Conservation (phyloP, 2,329 filamentous ascomycete species). For the Fusarium xyrophilum region DNA sequence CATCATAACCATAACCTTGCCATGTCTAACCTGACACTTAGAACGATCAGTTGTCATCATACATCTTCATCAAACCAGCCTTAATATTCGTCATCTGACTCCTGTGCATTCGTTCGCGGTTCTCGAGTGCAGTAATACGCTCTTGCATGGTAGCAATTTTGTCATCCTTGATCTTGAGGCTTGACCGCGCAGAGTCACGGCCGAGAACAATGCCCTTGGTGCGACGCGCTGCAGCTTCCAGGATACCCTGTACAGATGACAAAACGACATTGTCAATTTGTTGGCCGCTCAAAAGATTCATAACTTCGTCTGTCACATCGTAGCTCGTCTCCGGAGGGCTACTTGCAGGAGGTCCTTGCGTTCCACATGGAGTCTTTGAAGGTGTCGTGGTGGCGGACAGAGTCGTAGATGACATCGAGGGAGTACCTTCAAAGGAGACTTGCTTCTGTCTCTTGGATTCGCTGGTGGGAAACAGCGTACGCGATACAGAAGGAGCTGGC, state of each 20-base stretch:
- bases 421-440: constrained; percentile 43
- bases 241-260: constrained; percentile 50
- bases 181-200: constrained; percentile 69
- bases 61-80: constrained; percentile 48
- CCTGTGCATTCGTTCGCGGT: constrained; percentile 43
- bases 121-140: constrained; percentile 50
- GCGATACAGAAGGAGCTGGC: constrained; percentile 48
- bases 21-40: background rate
- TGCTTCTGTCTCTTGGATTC: constrained; percentile 45
- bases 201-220: constrained; percentile 68
- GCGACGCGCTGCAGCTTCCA: constrained; percentile 64
- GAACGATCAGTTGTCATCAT: constrained; percentile 43
- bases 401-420: constrained; percentile 15
- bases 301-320: constrained; percentile 56
- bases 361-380: background rate
- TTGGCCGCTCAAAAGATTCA: constrained; percentile 56
- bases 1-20: background rate
- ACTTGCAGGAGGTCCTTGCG: constrained; percentile 19
- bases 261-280: constrained; percentile 49
- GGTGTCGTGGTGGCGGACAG: constrained; percentile 27
- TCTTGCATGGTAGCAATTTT: constrained; percentile 49
- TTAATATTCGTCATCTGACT: constrained; percentile 49
- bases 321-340: constrained; percentile 29
- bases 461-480: constrained; percentile 46
- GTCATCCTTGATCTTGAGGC: constrained; percentile 67